Evolutionary conservation across 805 yeast genomes (phyloP).

Genomic region (Metahyphopichia silvanorum): DNA sequence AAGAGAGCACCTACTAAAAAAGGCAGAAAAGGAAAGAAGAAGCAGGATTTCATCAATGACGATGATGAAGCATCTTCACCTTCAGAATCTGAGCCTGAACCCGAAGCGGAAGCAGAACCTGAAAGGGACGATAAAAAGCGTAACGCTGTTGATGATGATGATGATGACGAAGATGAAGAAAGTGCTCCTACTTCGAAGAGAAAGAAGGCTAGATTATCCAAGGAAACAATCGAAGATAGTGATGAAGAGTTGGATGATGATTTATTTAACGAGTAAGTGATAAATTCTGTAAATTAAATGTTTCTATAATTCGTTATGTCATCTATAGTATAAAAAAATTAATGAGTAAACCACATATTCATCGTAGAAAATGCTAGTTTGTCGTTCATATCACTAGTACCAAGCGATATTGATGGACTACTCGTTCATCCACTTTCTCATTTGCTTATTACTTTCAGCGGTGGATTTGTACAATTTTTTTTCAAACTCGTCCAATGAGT

Average conservation of each 20-base stretch:
- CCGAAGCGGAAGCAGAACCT: slow-evolving; percentile 8
- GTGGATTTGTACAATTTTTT: slow-evolving; percentile 53
- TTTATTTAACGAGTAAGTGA: slow-evolving; percentile 21
- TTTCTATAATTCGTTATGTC: too few relatives aligned
- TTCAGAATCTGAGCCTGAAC: slow-evolving; percentile 13
- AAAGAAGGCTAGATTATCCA: slow-evolving; percentile 25
- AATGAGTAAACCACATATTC: too few relatives aligned
- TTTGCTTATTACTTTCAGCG: slow-evolving; percentile 43
- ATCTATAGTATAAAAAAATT: too few relatives aligned
- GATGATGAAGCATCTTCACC: slow-evolving; percentile 24
- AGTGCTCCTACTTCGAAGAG: slow-evolving; percentile 12
- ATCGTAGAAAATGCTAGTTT: too few relatives aligned
- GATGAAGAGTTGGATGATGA: slow-evolving; percentile 43
- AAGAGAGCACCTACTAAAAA: slow-evolving; percentile 29
- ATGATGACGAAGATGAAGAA: slow-evolving; percentile 30
- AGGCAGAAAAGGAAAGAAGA: slow-evolving; percentile 23
- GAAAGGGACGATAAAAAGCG: slow-evolving; percentile 22
- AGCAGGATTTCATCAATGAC: slow-evolving; percentile 30
- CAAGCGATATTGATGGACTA: slow-evolving; percentile 8
- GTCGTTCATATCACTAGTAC: too few relatives aligned
- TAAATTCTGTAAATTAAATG: too few relatives aligned
- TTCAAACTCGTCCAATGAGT: slow-evolving; percentile 76
- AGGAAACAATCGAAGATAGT: slow-evolving; percentile 41
- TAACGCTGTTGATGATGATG: slow-evolving; percentile 33
- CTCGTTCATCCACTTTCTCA: slow-evolving; percentile 35